Conservation (phyloP, 805 yeast genomes). For the Priceomyces castillae region DNA sequence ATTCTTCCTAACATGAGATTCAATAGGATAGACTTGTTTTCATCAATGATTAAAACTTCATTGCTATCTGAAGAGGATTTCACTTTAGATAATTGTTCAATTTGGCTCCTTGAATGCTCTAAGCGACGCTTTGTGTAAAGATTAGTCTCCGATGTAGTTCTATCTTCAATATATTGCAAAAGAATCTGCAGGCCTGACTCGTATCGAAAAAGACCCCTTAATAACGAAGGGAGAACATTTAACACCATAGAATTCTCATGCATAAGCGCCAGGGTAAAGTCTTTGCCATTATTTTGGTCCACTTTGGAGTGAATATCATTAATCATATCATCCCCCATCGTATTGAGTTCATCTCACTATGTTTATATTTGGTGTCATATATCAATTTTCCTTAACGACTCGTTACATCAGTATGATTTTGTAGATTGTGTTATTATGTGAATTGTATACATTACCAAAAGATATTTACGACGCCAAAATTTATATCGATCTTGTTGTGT, state of each 20-base stretch:
- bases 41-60: slow-evolving; percentile 7
- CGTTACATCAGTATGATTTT: too few species aligned
- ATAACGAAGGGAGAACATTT: slow-evolving; percentile 7
- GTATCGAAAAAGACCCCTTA: slow-evolving; percentile 5
- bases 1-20: slow-evolving; percentile 19
- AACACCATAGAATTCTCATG: slow-evolving; percentile 6
- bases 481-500: slow-evolving; percentile 1
- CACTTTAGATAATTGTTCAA: background rate
- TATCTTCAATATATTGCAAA: slow-evolving; percentile 4
- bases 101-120: background rate
- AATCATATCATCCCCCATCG: background rate
- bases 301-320: background rate
- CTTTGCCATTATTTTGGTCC: background rate
- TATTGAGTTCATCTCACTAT: background rate
- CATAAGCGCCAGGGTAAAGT: background rate
- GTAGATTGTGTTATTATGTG: background rate
- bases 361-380: too few species aligned
- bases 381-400: too few species aligned
- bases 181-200: slow-evolving; percentile 4
- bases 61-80: background rate
- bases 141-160: background rate
- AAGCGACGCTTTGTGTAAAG: background rate
- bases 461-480: background rate
- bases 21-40: slow-evolving; percentile 17
- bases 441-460: background rate